Evolutionary conservation across 23 red algal species (phyloP).

Genomic region (Gracilariopsis chorda): DNA sequence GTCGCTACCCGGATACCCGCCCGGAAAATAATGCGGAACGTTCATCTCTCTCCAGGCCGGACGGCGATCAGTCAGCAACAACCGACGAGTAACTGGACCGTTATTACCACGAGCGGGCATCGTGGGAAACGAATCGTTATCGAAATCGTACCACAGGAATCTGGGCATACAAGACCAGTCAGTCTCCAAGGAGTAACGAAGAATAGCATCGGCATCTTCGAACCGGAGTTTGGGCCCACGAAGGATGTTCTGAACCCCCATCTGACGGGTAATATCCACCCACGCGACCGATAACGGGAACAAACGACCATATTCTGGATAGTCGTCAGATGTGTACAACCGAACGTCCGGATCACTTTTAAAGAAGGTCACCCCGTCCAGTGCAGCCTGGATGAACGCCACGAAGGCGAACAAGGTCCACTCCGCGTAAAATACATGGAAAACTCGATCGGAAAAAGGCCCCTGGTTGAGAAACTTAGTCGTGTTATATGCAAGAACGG

Average conservation of each 20-base stretch:
- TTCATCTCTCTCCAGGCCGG: too few species aligned
- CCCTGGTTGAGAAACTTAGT: background rate
- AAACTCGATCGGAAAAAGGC: background rate
- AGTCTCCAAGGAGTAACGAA: background rate
- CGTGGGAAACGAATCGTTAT: background rate
- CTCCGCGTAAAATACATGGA: background rate
- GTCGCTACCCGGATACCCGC: too few species aligned
- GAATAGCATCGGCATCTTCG: background rate
- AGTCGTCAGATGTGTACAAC: too few species aligned
- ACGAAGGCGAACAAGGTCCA: background rate
- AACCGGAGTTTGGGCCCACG: background rate
- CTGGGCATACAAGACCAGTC: background rate
- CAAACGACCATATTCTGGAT: background rate
- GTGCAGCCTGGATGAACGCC: background rate
- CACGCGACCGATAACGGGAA: background rate
- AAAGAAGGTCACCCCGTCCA: background rate
- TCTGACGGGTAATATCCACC: background rate
- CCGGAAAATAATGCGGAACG: too few species aligned
- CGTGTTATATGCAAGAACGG: background rate
- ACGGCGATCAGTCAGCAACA: too few species aligned
- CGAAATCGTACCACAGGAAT: slow-evolving; percentile 11
- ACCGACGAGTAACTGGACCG: too few species aligned
- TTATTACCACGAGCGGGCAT: too few species aligned
- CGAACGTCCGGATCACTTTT: background rate
- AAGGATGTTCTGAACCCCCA: background rate